Evolutionary conservation across 257 asterid species (phyloP).

Genomic region (Nicotiana tomentosiformis): DNA sequence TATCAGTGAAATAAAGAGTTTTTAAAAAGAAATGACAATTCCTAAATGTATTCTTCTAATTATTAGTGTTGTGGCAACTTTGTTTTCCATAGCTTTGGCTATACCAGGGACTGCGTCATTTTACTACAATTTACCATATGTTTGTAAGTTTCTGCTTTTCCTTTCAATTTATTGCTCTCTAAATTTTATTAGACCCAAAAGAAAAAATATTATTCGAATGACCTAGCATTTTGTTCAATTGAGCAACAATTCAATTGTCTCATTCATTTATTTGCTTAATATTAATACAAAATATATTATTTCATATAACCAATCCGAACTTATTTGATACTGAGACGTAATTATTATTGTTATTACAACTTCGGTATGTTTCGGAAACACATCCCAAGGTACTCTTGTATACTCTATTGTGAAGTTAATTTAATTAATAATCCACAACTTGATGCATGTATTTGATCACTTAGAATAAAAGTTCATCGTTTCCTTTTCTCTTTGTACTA

Average conservation of each 20-base stretch:
- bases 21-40: not conserved
- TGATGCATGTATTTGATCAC: not conserved
- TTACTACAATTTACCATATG: not conserved
- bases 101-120: not conserved
- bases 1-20: not conserved
- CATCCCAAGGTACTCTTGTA: slow-evolving; percentile 20
- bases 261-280: too few species aligned
- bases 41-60: not conserved
- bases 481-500: not conserved
- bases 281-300: too few species aligned
- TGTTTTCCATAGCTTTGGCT: not conserved
- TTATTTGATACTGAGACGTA: too few species aligned
- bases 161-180: too few species aligned
- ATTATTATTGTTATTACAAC: slow-evolving; percentile 11
- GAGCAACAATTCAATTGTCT: too few species aligned
- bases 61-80: not conserved
- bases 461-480: not conserved
- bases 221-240: too few species aligned
- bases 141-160: not conserved
- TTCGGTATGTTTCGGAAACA: slow-evolving; percentile 26
- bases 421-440: not conserved
- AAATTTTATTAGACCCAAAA: too few species aligned
- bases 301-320: too few species aligned
- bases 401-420: not conserved
- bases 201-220: too few species aligned